These are phyloP conservation scores for Scleromitrula shiraiana DNA, from an alignment of 2,329 filamentous ascomycete species.

Conservation along the genomic window DNA sequence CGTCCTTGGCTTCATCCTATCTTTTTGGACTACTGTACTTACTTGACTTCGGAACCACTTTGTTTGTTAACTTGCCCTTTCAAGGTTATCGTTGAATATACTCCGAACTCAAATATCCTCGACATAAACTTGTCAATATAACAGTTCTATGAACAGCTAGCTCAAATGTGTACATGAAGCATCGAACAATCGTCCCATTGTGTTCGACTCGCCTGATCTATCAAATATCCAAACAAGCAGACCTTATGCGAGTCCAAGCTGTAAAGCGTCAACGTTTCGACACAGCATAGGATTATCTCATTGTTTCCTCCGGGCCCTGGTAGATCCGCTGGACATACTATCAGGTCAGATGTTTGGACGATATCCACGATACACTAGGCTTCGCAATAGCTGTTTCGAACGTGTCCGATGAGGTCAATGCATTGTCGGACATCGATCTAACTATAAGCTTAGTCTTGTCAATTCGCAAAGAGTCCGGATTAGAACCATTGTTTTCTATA, in stretches of 20 bases:
- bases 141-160: not conserved
- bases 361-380: constrained; percentile 25
- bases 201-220: constrained; percentile 18
- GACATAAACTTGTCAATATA: not conserved
- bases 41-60: constrained; percentile 10
- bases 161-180: not conserved
- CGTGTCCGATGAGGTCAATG: constrained; percentile 29
- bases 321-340: constrained; percentile 17
- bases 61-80: constrained; percentile 10
- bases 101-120: constrained; percentile 5
- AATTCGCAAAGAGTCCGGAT: constrained; percentile 20
- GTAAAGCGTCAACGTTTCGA: constrained; percentile 19
- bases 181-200: constrained; percentile 1
- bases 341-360: constrained; percentile 27
- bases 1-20: constrained; percentile 15
- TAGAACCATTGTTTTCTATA: constrained; percentile 19
- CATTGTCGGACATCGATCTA: constrained; percentile 27
- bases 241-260: constrained; percentile 18
- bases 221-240: constrained; percentile 18
- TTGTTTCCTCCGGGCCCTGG: constrained; percentile 22
- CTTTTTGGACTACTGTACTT: constrained; percentile 12
- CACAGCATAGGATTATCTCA: constrained; percentile 17
- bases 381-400: constrained; percentile 27
- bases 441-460: constrained; percentile 18
- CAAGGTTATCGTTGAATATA: constrained; percentile 14